Evolutionary conservation across 495 filamentous ascomycete species (phyloP).

Genomic region (Podospora sp.): DNA sequence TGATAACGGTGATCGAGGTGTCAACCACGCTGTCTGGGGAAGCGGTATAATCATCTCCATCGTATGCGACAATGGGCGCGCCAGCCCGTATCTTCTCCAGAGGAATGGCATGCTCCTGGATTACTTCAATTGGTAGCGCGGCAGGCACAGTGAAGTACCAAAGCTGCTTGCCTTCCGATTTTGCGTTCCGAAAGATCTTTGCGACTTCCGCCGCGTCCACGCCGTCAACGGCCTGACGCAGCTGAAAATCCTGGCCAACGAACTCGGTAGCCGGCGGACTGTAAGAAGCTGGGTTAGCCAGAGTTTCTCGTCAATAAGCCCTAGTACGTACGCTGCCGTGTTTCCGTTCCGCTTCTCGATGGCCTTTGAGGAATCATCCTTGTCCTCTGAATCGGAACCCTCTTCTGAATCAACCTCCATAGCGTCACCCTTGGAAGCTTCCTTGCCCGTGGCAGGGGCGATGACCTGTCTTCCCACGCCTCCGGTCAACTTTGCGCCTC

Average conservation of each 20-base stretch:
- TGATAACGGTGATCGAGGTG: conserved; percentile 47
- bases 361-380: conserved; percentile 26
- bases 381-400: conserved; percentile 32
- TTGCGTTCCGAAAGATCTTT: conserved; percentile 44
- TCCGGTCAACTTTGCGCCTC: background rate
- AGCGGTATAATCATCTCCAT: conserved; percentile 44
- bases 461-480: no score
- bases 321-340: conserved; percentile 23
- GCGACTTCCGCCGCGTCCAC: conserved; percentile 44
- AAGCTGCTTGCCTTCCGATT: conserved; percentile 51
- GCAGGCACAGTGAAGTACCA: conserved; percentile 56
- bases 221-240: conserved; percentile 35
- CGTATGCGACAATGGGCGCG: conserved; percentile 41
- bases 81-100: conserved; percentile 41
- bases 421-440: conserved; percentile 33
- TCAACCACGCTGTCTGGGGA: conserved; percentile 39
- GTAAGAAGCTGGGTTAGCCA: conserved; percentile 26
- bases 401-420: conserved; percentile 4
- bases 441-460: conserved; percentile 15
- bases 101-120: conserved; percentile 50
- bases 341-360: conserved; percentile 35
- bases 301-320: background rate
- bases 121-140: conserved; percentile 50
- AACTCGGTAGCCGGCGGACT: conserved; percentile 25
- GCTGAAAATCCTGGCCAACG: conserved; percentile 33